Conservation (phyloP, 176 grass and related monocot genomes). For the Cocos nucifera region DNA sequence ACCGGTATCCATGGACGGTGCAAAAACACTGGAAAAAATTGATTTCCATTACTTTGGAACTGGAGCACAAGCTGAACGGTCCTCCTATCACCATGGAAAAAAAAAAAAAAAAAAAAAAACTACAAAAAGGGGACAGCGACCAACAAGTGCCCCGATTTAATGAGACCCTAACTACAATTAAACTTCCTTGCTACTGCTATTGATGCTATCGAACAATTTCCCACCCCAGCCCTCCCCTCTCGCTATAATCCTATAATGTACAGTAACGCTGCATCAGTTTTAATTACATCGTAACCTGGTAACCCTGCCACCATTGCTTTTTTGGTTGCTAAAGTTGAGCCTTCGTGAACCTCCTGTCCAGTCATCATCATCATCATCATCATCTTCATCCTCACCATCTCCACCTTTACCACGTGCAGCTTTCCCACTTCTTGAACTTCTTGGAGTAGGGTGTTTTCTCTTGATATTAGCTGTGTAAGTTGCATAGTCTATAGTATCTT, state of each 20-base stretch:
- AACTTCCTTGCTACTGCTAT: constrained; percentile 9
- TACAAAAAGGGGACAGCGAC: too few relatives aligned
- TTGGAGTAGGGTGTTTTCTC: constrained; percentile 70
- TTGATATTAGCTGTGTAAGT: constrained; percentile 45
- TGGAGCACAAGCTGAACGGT: too few relatives aligned
- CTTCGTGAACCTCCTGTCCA: constrained; percentile 54
- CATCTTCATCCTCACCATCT: constrained; percentile 6
- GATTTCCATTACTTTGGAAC: too few relatives aligned
- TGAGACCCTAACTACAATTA: constrained; percentile 14
- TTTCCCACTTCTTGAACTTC: constrained; percentile 60
- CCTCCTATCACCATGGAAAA: too few relatives aligned
- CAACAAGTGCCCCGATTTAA: neutral
- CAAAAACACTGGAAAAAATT: too few relatives aligned
- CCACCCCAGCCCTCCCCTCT: neutral
- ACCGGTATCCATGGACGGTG: too few relatives aligned
- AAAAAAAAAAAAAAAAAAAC: too few relatives aligned
- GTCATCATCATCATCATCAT: constrained; percentile 32
- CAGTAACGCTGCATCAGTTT: constrained; percentile 33
- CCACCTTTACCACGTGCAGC: constrained; percentile 20
- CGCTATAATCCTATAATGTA: constrained; percentile 46
- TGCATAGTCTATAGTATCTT: constrained; percentile 82
- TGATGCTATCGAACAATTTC: neutral
- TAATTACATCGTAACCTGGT: constrained; percentile 65
- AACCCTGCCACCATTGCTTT: constrained; percentile 46
- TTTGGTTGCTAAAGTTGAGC: constrained; percentile 64